A percentile compares a stretch with the other conserved stretches of the same genome.
Conservation (phyloP, 2,329 filamentous ascomycete genomes). For the Aureobasidium sp. region DNA sequence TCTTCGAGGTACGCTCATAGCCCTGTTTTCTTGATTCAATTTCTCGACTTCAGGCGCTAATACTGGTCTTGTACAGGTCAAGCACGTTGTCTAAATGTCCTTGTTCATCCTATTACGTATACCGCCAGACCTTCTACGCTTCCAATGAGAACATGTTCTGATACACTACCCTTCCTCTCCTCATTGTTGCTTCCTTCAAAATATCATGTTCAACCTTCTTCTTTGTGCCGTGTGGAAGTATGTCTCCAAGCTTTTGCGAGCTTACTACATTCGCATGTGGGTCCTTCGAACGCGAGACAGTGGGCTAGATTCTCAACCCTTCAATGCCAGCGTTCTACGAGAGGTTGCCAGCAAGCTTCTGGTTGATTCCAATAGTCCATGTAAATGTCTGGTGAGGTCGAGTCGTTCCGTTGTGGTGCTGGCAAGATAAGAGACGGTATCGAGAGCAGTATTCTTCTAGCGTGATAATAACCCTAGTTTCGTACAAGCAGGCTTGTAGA, state of each 20-base stretch:
- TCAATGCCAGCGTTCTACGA: too few species aligned
- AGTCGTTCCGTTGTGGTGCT: too few species aligned
- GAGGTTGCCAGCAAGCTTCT: too few species aligned
- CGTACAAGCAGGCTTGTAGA: too few species aligned
- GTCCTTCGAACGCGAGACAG: too few species aligned
- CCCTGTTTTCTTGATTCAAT: slow-evolving; percentile 5
- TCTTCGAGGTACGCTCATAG: slow-evolving; percentile 67
- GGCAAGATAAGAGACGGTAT: too few species aligned
- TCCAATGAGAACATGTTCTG: slow-evolving; percentile 15
- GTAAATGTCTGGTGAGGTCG: too few species aligned
- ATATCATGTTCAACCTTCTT: not conserved
- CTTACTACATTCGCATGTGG: too few species aligned
- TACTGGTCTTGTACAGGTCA: slow-evolving; percentile 28
- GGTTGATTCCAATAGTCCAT: too few species aligned
- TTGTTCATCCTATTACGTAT: not conserved
- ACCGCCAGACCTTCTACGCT: slow-evolving; percentile 10
- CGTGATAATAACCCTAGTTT: too few species aligned
- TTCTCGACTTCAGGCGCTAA: slow-evolving; percentile 3
- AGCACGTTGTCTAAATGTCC: slow-evolving; percentile 30
- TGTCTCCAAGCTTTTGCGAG: not conserved
- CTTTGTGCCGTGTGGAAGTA: not conserved
- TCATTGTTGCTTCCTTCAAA: not conserved
- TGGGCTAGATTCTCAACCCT: too few species aligned
- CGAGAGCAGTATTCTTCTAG: too few species aligned
- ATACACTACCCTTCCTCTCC: not conserved